Percentiles rank a stretch among this genome's conserved stretches.
phyloP scores from a whole-genome alignment of 805 yeast genomes.

The Nadsonia fulvescens region DNA sequence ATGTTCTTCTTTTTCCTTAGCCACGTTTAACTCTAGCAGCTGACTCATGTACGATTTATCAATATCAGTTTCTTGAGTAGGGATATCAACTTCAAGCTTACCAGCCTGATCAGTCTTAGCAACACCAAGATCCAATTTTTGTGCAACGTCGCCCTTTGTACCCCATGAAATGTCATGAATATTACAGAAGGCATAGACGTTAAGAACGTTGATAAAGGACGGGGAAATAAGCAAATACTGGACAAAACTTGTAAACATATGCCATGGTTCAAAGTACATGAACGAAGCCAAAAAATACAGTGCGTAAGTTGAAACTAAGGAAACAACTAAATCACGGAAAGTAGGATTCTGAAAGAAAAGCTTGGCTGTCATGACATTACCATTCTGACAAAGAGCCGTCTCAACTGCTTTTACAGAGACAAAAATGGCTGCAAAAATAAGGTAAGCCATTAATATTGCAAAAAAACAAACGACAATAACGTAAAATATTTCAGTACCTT shows the following conservation, averaged over 20 bases:
- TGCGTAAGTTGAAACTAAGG: slow-evolving; percentile 67
- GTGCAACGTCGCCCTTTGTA: slow-evolving; percentile 64
- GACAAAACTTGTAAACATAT: slow-evolving; percentile 70
- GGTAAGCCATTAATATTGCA: slow-evolving; percentile 75
- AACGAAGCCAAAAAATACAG: slow-evolving; percentile 66
- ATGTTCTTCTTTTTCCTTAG: slow-evolving; percentile 18
- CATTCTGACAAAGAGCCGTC: slow-evolving; percentile 28
- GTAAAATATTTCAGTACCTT: slow-evolving; percentile 72
- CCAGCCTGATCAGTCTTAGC: slow-evolving; percentile 57
- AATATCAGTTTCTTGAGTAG: slow-evolving; percentile 59
- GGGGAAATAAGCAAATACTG: slow-evolving; percentile 80
- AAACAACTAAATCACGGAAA: slow-evolving; percentile 75
- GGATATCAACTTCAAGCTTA: slow-evolving; percentile 30
- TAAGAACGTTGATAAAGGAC: slow-evolving; percentile 74
- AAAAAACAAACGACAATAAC: slow-evolving; percentile 57
- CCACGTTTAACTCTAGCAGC: slow-evolving; percentile 32
- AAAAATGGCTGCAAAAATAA: slow-evolving; percentile 73
- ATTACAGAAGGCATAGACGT: slow-evolving; percentile 90
- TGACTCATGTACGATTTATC: slow-evolving; percentile 56
- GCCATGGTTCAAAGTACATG: slow-evolving; percentile 78
- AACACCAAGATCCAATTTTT: slow-evolving; percentile 57
- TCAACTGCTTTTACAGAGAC: slow-evolving; percentile 60
- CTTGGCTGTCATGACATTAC: slow-evolving; percentile 21
- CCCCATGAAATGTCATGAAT: slow-evolving; percentile 97
- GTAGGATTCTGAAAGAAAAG: slow-evolving; percentile 46